Evolutionary conservation across 345 rosid genomes (phyloP), one percentile per base, ranked within the genome.

Genomic region (Kandelia obovata): DNA sequence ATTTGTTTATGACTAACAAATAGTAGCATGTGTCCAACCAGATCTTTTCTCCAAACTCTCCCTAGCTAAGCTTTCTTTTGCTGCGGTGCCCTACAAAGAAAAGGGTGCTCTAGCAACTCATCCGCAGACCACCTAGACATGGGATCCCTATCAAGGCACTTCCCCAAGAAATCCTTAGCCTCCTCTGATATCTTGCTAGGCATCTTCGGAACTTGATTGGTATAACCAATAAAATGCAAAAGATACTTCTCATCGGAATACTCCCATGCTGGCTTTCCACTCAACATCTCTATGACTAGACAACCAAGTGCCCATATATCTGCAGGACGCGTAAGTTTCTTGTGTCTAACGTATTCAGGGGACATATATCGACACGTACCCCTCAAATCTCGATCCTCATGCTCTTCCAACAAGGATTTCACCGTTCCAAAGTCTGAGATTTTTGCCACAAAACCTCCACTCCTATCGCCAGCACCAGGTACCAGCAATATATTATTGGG

Each of bases 271-370:
- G 30, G 58, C 20, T 39, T 20, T 20, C 65, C 72, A 11, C 32
- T 58, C 2, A 68, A 23, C 72, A 68, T 56, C 37, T 68, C 56
- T 16, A 68, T 7, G 6, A 59, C 64, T 1, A 35, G 1, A 27
- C 72, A 68, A 11, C 72, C 72, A 43, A 68, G 35, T 1, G 72
- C 72, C 72, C 72, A 28, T n/a, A 59, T 37, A 39, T 68, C 64
- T 9, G 43, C 72, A 13, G 20, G 28, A 26, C 35, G 16, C 13
- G 30, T 64, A 15, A 37, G 16, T 10, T 20, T 57, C 39, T 51
- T 26, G 6, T 58, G 8, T 16, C 17, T 49, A 16, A 57, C 64
- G 13, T 47, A 7, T 11, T 68, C 72, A 2, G 72, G 65, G 28
- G 72, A 59, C 72, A 68, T 46, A 15, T 58, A 68, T 10, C 16